Base-by-base conservation (phyloP, 2,329 filamentous ascomycete species). In the Verticillium albo-atrum region DNA sequence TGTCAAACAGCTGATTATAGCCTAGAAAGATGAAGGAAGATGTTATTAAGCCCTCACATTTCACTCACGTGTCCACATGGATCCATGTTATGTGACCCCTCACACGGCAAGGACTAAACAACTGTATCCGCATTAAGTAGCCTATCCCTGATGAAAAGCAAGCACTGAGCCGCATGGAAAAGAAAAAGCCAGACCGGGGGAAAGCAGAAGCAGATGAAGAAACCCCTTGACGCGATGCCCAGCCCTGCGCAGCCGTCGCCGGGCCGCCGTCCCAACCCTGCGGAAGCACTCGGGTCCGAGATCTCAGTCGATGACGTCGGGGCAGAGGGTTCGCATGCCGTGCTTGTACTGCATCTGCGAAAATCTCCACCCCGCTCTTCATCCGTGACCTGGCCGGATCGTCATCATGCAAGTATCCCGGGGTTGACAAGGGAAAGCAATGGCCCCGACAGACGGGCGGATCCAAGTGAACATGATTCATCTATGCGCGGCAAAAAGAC, bases 381-480 rank as follows among this genome's bases (percentile, higher is more conserved):
- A 20, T 23, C 42, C 17, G 6, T 50, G 42, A 26, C 42, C n/a
- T 50, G 42, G 14, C 20, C 42, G 10, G 42, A 23, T 50, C n/a
- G 42, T 50, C 42, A 50, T 23, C 9, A 25, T 50, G 42, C 42
- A 25, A 50, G 20, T 23, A 7, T 50, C n/a, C 42, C 42, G 10
- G 2, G n/a, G 20, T 20, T 25, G 17, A n/a, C n/a, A 28, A 54
- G 12, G 10, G 25, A 54, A n/a, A 34, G 17, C 52, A 54, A 30
- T 25, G 26, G 52, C 52, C 25, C n/a, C 26, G 12, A 25, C 27
- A 12, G 52, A 28, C 30, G 52, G 30, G 52, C 52, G 17, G n/a
- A 30, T 54, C 52, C 52, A 54, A 28, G 42, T 50, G 42, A 62
- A 60, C 60, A 62, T 62, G 57, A 62, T 60, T 62, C 28, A 55